Base-by-base conservation (phyloP, 73 alveolate species). In the Breviolum minutum region DNA sequence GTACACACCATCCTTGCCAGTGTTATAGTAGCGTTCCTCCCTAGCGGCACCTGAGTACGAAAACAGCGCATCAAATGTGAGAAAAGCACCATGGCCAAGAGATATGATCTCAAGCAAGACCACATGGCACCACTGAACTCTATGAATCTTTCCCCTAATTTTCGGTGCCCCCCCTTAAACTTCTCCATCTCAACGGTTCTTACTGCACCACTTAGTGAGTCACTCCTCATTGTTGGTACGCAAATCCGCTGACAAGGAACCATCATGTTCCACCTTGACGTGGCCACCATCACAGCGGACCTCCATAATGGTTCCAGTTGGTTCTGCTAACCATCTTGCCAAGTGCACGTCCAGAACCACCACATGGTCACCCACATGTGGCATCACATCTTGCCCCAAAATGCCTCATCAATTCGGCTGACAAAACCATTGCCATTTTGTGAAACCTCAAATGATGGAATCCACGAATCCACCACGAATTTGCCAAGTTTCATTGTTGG, bases 271-370 rank as follows among this genome's bases (percentile, higher is more conserved):
- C 62, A 92, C 98, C 90, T 62, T 54, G 62, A 92, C 98, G 9
- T 84, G 98, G 90, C 91, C 98, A 14, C 98, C 98, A n/a, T 61
- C 98, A 26, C 98, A 92, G 68, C 98, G 98, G 64, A 92, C 82
- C 90, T 92, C 98, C 81, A 74, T 10, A 26, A 92, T 76, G 64
- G 90, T 74, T 14, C 98, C 98, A 73, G 90, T 92, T 60, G 98
- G 91, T 40, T 76, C 81, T 87, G 26, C 97, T 63, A 90, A 74
- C 88, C 88, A 80, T 30, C 87, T 69, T 12, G 89, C 77, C 91
- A 73, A 30, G 63, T 48, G 70, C 63, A 91, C 81, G n/a, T 92
- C 98, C 89, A 92, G 82, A 63, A 92, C 98, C 73, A 74, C 80
- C 68, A 92, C 90, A 30, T 81, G 98, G n/a, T 64, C 83, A 6